A percentile compares a stretch with the other conserved stretches of the same genome.
phyloP scores from a whole-genome alignment of 1,284 basidiomycete genomes.

The Tetrapyrgos nigripes region DNA sequence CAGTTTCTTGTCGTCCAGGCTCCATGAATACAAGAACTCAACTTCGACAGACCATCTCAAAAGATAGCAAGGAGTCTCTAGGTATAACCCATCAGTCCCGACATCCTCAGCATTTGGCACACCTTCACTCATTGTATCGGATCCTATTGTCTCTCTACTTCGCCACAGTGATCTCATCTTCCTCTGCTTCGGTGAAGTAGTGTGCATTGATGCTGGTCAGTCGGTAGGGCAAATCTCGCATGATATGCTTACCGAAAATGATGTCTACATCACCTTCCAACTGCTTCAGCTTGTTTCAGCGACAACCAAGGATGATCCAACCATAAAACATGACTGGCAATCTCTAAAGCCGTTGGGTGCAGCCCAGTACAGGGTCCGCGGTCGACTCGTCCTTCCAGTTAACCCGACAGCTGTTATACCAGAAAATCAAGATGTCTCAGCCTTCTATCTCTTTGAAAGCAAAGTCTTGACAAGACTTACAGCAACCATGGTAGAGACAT shows the following conservation, averaged over 20 bases:
- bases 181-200: constrained; percentile 33
- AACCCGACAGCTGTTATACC: constrained; percentile 24
- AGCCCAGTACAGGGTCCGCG: constrained; percentile 20
- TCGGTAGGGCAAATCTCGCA: constrained; percentile 21
- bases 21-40: constrained; percentile 22
- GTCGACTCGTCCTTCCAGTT: constrained; percentile 26
- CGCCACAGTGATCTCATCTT: constrained; percentile 24
- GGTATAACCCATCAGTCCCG: neutral
- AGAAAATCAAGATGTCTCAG: neutral
- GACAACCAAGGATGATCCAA: too few species aligned
- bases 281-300: constrained; percentile 23
- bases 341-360: too few species aligned
- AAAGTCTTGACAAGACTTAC: constrained; percentile 20
- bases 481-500: constrained; percentile 20
- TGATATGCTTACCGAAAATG: constrained; percentile 26
- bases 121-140: neutral
- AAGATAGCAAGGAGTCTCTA: neutral
- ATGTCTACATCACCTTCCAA: constrained; percentile 28
- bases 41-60: too few species aligned
- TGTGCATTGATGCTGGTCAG: constrained; percentile 21
- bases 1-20: constrained; percentile 4
- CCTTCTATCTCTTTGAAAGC: constrained; percentile 29
- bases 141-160: constrained; percentile 23
- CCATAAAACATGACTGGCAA: too few species aligned
- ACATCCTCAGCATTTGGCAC: neutral